Percentiles rank a stretch among this genome's conserved stretches.
phyloP scores from a whole-genome alignment of 2,329 filamentous ascomycete species.

The Coniella lustricola region DNA sequence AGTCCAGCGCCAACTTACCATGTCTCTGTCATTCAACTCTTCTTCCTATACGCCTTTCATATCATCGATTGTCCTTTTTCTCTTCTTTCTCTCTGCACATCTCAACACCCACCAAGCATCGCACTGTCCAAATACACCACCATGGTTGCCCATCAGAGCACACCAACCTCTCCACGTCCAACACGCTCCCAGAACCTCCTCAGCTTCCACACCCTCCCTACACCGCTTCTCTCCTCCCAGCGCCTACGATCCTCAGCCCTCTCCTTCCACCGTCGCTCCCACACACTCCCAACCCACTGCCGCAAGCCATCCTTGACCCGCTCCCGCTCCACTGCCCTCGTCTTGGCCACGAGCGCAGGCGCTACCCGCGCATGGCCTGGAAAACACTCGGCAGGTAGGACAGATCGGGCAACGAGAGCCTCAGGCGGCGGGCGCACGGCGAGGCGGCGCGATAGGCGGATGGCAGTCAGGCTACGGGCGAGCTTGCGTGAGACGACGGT shows the following conservation, averaged over 20 bases:
- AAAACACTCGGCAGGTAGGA: conserved; percentile 59
- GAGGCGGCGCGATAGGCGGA: conserved; percentile 56
- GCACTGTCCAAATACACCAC: not conserved
- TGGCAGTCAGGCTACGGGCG: conserved; percentile 56
- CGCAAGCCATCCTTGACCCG: conserved; percentile 59
- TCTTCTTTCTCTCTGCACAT: too few species aligned
- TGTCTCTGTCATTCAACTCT: too few species aligned
- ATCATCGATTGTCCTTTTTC: too few species aligned
- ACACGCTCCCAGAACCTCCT: conserved; percentile 61
- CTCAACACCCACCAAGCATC: too few species aligned
- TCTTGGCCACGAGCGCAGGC: conserved; percentile 55
- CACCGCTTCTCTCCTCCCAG: conserved; percentile 44
- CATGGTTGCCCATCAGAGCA: not conserved
- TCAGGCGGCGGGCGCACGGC: conserved; percentile 52
- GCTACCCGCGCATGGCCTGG: conserved; percentile 42
- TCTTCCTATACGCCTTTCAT: too few species aligned
- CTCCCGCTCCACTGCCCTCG: conserved; percentile 58
- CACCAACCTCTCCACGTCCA: conserved; percentile 32
- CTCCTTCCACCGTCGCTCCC: conserved; percentile 45
- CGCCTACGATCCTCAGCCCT: conserved; percentile 39
- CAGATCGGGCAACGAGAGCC: conserved; percentile 54
- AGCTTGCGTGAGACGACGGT: conserved; percentile 58
- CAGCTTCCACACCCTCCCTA: conserved; percentile 54
- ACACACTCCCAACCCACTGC: conserved; percentile 56
- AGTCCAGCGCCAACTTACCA: too few species aligned